Evolutionary conservation across 306 rosid genomes (phyloP), one percentile per base, ranked within the genome.

Genomic region (Urtica urens): DNA sequence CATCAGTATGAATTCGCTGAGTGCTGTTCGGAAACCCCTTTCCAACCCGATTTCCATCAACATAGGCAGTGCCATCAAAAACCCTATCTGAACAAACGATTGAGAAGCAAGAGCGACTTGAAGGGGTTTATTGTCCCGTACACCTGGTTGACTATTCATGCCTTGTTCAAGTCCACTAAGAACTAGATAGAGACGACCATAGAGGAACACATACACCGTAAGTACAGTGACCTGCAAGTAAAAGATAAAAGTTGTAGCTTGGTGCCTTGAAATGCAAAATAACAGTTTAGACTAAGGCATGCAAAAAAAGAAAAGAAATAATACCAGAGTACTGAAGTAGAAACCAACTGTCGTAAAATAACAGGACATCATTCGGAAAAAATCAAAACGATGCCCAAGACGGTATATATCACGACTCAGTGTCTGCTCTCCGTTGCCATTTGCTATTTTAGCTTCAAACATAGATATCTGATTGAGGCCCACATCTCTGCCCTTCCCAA

Each of bases 381-480:
- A 90, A 79, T 90, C 97, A 57, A 90, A 90, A 56, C 95, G 97
- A 27, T 90, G 97, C 17, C 97, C 97, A 54, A 90, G 97, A 57
- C 95, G 76, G 71, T 90, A 90, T 46, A 90, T 77, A 74, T 90
- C 97, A 19, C 97, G 82, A 71, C 97, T 90, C 44, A 90, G 25
- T 26, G 97, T 81, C 66, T 90, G 97, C 69, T 90, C 97, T 57
- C 97, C 97, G 19, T 90, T 90, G 53, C 97, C 97, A 69, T 90
- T 90, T 61, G 97, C 97, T 48, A 90, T 67, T 78, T 90, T 90
- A 4, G 97, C 97, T 69, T 90, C 97, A 45, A 90, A 90, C 94
- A 81, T 90, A 24, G 97, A 90, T 70, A 90, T 90, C 74, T 90
- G 97, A 66, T 90, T 90, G 62, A 90, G 97, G 46, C 97, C 97